Evolutionary conservation across 2,329 filamentous ascomycete genomes (phyloP).

Genomic region (Sarocladium oryzae): DNA sequence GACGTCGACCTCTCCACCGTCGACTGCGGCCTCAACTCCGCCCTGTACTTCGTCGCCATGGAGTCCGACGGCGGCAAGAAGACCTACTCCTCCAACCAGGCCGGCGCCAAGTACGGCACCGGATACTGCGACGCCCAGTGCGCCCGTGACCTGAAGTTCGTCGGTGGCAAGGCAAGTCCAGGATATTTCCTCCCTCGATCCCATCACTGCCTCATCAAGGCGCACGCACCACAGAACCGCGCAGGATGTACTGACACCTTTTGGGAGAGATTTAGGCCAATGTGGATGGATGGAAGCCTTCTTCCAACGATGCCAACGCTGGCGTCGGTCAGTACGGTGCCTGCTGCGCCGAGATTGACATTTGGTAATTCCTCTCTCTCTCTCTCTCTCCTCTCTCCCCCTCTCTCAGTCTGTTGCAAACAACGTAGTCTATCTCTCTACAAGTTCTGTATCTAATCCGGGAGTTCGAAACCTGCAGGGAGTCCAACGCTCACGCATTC

Average conservation of each 20-base stretch:
- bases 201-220: too few species aligned
- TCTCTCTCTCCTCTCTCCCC: neutral
- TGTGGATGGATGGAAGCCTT: constrained; percentile 38
- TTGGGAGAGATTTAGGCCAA: too few species aligned
- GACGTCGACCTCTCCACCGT: constrained; percentile 59
- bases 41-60: constrained; percentile 54
- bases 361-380: constrained; percentile 41
- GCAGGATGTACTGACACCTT: too few species aligned
- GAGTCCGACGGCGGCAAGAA: constrained; percentile 42
- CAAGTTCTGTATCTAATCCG: too few species aligned
- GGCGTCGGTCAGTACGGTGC: constrained; percentile 42
- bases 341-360: constrained; percentile 53
- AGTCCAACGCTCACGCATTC: constrained; percentile 49
- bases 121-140: constrained; percentile 47
- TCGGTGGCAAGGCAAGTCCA: constrained; percentile 31
- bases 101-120: constrained; percentile 47
- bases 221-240: too few species aligned
- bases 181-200: constrained; percentile 14
- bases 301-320: constrained; percentile 43
- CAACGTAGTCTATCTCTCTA: too few species aligned
- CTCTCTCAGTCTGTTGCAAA: too few species aligned
- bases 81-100: constrained; percentile 37
- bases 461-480: too few species aligned
- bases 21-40: constrained; percentile 59
- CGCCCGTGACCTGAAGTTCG: constrained; percentile 41